Conservation (phyloP, 257 asterid species). For the Pogostemon cablin region DNA sequence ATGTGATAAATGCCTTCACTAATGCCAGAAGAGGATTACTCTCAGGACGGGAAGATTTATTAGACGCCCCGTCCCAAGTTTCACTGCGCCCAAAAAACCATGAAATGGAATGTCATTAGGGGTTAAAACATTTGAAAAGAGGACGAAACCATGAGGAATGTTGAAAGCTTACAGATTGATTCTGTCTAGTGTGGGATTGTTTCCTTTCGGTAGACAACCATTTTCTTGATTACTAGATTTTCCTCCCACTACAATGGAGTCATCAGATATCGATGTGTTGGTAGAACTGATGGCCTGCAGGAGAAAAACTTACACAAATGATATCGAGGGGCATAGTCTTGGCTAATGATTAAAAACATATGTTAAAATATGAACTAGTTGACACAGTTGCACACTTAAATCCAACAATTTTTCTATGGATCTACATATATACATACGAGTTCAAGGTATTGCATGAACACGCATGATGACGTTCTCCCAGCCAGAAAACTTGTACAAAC, state of each 20-base stretch:
- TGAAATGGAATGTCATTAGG: conserved; percentile 23
- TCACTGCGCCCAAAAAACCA: conserved; percentile 48
- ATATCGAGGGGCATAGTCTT: neutral
- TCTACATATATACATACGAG: too few relatives aligned
- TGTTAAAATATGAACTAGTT: neutral
- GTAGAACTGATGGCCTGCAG: conserved; percentile 36
- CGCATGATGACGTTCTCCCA: too few relatives aligned
- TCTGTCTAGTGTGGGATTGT: conserved; percentile 49
- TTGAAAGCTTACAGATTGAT: conserved; percentile 60
- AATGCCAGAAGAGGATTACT: conserved; percentile 54
- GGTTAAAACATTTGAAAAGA: conserved; percentile 3
- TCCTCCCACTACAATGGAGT: conserved; percentile 33
- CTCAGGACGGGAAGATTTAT: conserved; percentile 45
- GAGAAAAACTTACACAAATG: conserved; percentile 7
- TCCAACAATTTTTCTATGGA: too few relatives aligned
- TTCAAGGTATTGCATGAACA: too few relatives aligned
- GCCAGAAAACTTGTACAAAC: neutral
- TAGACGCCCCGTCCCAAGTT: conserved; percentile 55
- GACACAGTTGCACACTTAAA: too few relatives aligned
- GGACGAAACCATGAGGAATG: neutral
- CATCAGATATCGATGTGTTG: conserved; percentile 35
- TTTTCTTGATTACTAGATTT: conserved; percentile 33
- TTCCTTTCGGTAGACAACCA: conserved; percentile 35
- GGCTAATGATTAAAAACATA: neutral
- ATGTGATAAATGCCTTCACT: conserved; percentile 53